Conservation (phyloP, 139 green algal genomes). For the Marvania coccoides region DNA sequence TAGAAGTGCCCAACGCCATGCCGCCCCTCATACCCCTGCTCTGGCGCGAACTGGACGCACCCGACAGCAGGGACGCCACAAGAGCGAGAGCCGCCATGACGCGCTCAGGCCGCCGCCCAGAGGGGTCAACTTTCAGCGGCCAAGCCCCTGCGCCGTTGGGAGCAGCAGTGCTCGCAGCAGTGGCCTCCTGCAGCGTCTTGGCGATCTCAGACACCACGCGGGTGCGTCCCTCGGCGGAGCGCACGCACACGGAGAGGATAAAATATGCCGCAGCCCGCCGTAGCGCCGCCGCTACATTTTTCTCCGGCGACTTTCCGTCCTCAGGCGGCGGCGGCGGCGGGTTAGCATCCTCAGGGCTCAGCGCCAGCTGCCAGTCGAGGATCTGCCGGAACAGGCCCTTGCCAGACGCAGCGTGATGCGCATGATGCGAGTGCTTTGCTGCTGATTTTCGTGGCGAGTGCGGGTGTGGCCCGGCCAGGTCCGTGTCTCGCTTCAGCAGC, state of each 20-base stretch:
- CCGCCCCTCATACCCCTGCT: background rate
- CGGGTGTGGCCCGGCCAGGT: slow-evolving; percentile 19
- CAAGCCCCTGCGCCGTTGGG: background rate
- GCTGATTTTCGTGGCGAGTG: background rate
- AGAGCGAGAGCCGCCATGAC: slow-evolving; percentile 53
- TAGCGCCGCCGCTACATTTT: too few relatives aligned
- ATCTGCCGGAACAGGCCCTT: slow-evolving; percentile 17
- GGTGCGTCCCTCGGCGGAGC: slow-evolving; percentile 69
- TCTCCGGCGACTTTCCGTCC: background rate
- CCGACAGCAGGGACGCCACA: slow-evolving; percentile 39
- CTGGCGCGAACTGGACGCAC: too few relatives aligned
- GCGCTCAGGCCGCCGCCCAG: background rate
- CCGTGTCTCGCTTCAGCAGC: slow-evolving; percentile 71
- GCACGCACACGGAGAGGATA: slow-evolving; percentile 55
- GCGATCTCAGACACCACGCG: slow-evolving; percentile 71
- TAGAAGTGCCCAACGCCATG: slow-evolving; percentile 8
- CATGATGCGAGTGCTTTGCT: background rate
- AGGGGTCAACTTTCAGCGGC: background rate
- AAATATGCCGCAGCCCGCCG: slow-evolving; percentile 44
- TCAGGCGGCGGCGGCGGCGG: background rate
- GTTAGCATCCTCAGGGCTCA: background rate
- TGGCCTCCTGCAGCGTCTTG: background rate
- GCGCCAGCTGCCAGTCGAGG: background rate
- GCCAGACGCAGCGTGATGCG: background rate
- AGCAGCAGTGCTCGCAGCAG: background rate